Conservation (phyloP, 2,329 filamentous ascomycete species). For the Zopfia rhizophila region DNA sequence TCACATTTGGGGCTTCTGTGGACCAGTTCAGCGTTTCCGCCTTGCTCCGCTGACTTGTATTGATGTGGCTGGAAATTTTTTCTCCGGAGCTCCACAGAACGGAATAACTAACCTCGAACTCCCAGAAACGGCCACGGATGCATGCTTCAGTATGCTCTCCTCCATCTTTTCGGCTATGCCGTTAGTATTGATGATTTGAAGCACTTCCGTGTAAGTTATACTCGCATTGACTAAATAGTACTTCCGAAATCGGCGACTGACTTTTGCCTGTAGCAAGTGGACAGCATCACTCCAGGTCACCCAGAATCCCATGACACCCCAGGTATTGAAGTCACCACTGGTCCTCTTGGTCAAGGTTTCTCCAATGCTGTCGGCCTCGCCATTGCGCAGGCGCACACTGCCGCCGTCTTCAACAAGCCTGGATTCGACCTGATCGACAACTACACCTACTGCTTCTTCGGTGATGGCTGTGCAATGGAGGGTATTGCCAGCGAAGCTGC, state of each 20-base stretch:
- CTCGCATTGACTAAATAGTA: slow-evolving; percentile 54
- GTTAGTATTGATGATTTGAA: slow-evolving; percentile 92
- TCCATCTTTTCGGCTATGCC: slow-evolving; percentile 94
- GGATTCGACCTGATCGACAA: slow-evolving; percentile 92
- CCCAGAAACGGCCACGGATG: slow-evolving; percentile 95
- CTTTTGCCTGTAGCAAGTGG: slow-evolving; percentile 63
- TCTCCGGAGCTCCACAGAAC: background rate
- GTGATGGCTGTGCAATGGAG: slow-evolving; percentile 99
- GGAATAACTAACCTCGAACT: slow-evolving; percentile 27
- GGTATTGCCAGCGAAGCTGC: slow-evolving; percentile 93
- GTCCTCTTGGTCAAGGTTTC: slow-evolving; percentile 96
- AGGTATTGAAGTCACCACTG: slow-evolving; percentile 97
- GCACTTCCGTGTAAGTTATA: slow-evolving; percentile 84
- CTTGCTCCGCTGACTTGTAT: slow-evolving; percentile 22
- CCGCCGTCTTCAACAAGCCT: slow-evolving; percentile 94
- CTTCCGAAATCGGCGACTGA: slow-evolving; percentile 46
- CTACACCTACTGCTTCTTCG: slow-evolving; percentile 96
- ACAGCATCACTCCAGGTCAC: slow-evolving; percentile 92
- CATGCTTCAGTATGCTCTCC: slow-evolving; percentile 98
- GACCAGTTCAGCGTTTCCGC: slow-evolving; percentile 21
- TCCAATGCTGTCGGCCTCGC: slow-evolving; percentile 97
- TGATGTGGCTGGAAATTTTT: slow-evolving; percentile 3
- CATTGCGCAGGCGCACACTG: slow-evolving; percentile 93
- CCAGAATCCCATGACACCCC: slow-evolving; percentile 97
- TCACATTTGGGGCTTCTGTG: slow-evolving; percentile 7